These are phyloP conservation scores for Fusarium aywerte DNA, from an alignment of 2,329 filamentous ascomycete genomes.

Conservation along the genomic window DNA sequence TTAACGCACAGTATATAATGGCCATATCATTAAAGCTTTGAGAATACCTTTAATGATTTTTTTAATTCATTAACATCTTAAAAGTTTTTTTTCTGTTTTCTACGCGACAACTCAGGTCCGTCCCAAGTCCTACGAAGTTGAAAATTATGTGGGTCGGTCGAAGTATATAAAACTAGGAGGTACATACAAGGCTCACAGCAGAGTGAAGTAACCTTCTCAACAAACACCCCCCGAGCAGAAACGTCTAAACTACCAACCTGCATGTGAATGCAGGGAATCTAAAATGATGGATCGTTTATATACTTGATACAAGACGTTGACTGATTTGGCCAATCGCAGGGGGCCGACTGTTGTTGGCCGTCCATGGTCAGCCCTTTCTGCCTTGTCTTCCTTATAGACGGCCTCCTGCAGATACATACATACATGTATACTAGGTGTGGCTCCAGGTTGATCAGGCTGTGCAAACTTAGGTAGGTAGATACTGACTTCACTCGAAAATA, in stretches of 20 bases:
- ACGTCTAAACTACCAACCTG: not conserved
- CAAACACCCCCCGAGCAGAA: not conserved
- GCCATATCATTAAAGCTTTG: too few relatives aligned
- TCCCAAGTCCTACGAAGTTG: not conserved
- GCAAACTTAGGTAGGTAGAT: not conserved
- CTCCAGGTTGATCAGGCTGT: not conserved
- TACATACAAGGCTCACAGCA: not conserved
- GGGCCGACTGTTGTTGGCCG: slow-evolving; percentile 16
- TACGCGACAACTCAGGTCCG: not conserved
- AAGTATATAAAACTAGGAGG: not conserved
- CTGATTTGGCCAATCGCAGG: slow-evolving; percentile 3
- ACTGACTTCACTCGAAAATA: too few relatives aligned
- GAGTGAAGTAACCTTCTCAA: not conserved
- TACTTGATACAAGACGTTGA: not conserved
- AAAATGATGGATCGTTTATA: not conserved
- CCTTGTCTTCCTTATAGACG: not conserved
- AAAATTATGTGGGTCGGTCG: not conserved
- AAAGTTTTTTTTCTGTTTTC: too few relatives aligned
- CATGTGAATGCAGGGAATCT: not conserved
- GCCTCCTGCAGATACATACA: slow-evolving; percentile 3
- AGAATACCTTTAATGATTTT: not conserved
- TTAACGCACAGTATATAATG: too few relatives aligned
- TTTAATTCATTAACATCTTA: not conserved
- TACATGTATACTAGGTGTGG: not conserved
- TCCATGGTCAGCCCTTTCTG: not conserved